Conservation (phyloP, 169 alveolate genomes). For the Theileria parva region DNA sequence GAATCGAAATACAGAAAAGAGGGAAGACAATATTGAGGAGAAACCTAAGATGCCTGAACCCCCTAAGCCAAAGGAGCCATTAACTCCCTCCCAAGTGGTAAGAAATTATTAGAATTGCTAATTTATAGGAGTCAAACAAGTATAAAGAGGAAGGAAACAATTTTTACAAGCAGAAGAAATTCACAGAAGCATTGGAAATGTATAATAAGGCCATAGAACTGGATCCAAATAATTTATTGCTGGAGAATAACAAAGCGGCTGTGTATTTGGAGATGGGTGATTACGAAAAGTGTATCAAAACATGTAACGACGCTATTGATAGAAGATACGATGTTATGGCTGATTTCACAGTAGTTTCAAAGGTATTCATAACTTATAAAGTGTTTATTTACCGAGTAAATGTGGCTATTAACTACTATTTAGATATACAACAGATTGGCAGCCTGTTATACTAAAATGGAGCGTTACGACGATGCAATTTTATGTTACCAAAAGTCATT, state of each 20-base stretch:
- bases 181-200: slow-evolving; percentile 90
- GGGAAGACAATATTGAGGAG: slow-evolving; percentile 22
- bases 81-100: slow-evolving; percentile 42
- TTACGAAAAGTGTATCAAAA: slow-evolving; percentile 88
- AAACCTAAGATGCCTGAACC: slow-evolving; percentile 27
- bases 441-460: slow-evolving; percentile 80
- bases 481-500: slow-evolving; percentile 89
- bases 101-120: slow-evolving; percentile 32
- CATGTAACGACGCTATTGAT: slow-evolving; percentile 91
- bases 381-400: not conserved
- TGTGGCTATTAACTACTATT: slow-evolving; percentile 44
- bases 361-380: slow-evolving; percentile 45
- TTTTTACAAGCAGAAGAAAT: slow-evolving; percentile 86
- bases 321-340: slow-evolving; percentile 89
- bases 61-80: slow-evolving; percentile 65
- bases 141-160: slow-evolving; percentile 81
- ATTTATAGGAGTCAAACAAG: slow-evolving; percentile 68
- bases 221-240: slow-evolving; percentile 86
- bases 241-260: slow-evolving; percentile 91
- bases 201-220: slow-evolving; percentile 90
- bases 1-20: slow-evolving; percentile 37
- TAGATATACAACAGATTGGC: slow-evolving; percentile 86
- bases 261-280: slow-evolving; percentile 93
- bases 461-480: slow-evolving; percentile 86
- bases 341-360: slow-evolving; percentile 84